Base-by-base conservation (phyloP, 768 basidiomycete genomes). In the Boletus edulis region DNA sequence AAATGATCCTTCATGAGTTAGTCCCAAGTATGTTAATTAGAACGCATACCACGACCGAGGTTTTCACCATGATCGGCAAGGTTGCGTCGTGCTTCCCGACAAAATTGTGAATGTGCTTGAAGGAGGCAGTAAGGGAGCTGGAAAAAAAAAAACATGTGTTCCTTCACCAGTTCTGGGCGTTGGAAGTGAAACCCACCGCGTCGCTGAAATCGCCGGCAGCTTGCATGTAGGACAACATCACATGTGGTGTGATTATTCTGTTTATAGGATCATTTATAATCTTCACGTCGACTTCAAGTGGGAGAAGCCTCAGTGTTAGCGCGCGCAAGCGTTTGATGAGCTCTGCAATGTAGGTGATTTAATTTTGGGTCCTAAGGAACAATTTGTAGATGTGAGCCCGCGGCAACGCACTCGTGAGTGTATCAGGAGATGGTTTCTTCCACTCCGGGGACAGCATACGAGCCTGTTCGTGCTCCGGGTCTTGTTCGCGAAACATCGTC, bases 11-110 rank as follows among this genome's bases (percentile, higher is more conserved):
- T 47, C 31, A 39, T 46, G 14, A 60, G 22, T 24, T 17, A 6
- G 24, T 38, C 38, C 27, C 18, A 31, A 40, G 22, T 27, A 46
- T 35, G 20, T n/a, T 20, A 43, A 29, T 46, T 29, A 14, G 15
- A 59, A 31, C 12, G 51, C 76, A 46, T 72, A 84, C 91, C 92
- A 72, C 94, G 79, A 60, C 88, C 84, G 17, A 81, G 62, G 61
- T 94, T 94, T 73, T 97, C 94, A 43, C 84, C 91, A 65, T 87
- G 91, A 67, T 96, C 89, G 4, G 93, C 87, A 31, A 90, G 83
- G 69, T 93, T 84, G 46, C 82, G 77, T 60, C 87, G 84, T 6
- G 91, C 91, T 67, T 95, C 92, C 72, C 79, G 82, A 71, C 90
- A 79, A 60, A 95, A 97, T 54, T 88, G 83, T 22, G 84, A 85